Evolutionary conservation across 192 early-diverging fungal genomes (phyloP).

Genomic region (Kickxella alabastrina): DNA sequence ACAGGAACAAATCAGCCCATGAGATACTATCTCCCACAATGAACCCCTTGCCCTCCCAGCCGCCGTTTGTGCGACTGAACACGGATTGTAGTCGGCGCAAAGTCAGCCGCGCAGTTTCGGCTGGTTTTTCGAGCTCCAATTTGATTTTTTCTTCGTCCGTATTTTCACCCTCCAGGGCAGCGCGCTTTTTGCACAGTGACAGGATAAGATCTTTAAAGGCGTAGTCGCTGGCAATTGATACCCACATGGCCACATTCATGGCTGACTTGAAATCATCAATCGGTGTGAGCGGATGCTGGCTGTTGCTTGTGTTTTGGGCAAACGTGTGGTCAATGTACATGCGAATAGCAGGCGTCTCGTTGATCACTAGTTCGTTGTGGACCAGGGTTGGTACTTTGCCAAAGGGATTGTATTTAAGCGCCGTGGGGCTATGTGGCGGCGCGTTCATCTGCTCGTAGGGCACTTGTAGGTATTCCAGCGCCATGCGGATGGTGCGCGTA

Average conservation of each 20-base stretch:
- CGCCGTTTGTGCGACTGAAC: neutral
- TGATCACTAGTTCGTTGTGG: constrained; percentile 6
- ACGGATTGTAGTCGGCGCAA: neutral
- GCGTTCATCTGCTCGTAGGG: constrained; percentile 15
- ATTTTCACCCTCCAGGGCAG: constrained; percentile 5
- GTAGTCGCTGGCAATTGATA: constrained; percentile 27
- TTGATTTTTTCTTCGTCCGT: constrained; percentile 7
- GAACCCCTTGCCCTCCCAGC: neutral
- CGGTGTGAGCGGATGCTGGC: constrained; percentile 5
- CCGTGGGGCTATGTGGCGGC: constrained; percentile 8
- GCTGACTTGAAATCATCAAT: constrained; percentile 1
- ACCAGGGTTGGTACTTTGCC: constrained; percentile 30
- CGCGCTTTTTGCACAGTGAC: constrained; percentile 14
- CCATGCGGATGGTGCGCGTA: constrained; percentile 36
- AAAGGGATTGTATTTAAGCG: constrained; percentile 36
- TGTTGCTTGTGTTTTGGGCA: neutral
- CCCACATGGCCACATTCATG: constrained; percentile 14
- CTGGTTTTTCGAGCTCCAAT: neutral
- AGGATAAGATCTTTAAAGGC: constrained; percentile 20
- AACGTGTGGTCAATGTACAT: constrained; percentile 23
- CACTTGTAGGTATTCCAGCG: constrained; percentile 13
- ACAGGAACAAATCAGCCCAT: constrained; percentile 42
- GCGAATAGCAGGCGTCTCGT: constrained; percentile 30
- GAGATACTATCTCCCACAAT: constrained; percentile 21
- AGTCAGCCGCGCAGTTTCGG: neutral